Base-by-base conservation (phyloP, 2,329 filamentous ascomycete species). In the Triangularia verruculosa region DNA sequence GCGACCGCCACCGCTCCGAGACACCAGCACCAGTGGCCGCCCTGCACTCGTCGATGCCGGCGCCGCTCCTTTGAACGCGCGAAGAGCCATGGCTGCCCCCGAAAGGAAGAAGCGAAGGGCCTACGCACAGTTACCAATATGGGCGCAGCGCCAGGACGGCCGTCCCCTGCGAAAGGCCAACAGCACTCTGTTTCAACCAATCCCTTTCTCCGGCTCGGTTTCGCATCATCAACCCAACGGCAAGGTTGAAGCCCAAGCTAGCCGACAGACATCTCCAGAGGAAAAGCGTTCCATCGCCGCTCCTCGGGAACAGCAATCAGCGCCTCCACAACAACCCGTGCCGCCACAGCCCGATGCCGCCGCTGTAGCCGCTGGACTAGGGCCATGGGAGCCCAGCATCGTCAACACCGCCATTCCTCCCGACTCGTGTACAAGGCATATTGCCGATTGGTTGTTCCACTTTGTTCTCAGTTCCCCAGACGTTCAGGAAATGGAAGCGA, bases 391-490 rank as follows among this genome's bases (percentile, higher is more conserved):
- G 70, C 77, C 82, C 24, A 86, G 88, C 32, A 88, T 96, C 55
- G 89, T 87, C 1, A 87, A 89, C 56, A 80, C 85, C 9, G 86
- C 87, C 64, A 90, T 91, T 0, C 84, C 87, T 0, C 84, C 87
- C 61, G 90, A 95, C 69, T 88, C 93, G 65, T 77, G 95, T 11
- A 87, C 87, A n/a, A 89, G 88, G 70, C 75, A 82, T 17, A 83
- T 96, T n/a, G 91, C 89, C 66, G 91, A 96, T 73, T 96, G 93
- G 71, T 79, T 97, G 11, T 96, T 88, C 73, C 74, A 85, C 56
- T 82, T 89, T 61, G 88, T 95, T 17, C 82, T 95, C 6, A 79
- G 83, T 59, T 86, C 87, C 65, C 80, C 84, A n/a, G 86, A 91
- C 68, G 81, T 88, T 39, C 83, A 83, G 30, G 86, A 90, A 69